phyloP scores from a whole-genome alignment of 1,284 basidiomycete genomes.

The Ceratobasidium sp. region DNA sequence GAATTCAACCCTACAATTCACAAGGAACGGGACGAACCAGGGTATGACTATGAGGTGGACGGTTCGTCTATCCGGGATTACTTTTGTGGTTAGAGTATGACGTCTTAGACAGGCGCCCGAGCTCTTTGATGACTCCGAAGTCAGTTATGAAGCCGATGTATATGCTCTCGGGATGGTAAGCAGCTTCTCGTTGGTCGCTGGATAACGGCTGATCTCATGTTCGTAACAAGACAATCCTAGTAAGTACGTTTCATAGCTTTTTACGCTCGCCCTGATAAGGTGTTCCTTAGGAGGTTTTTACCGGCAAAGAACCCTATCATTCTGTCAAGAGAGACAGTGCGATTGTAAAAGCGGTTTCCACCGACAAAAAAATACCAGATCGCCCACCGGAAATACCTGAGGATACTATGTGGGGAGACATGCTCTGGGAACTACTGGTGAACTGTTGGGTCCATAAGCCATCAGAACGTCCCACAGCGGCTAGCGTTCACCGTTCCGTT shows the following conservation, averaged over 20 bases:
- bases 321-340: neutral
- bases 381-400: neutral
- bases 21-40: neutral
- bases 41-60: slow-evolving; percentile 17
- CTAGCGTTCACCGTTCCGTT: neutral
- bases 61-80: too few relatives aligned
- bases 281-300: neutral
- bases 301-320: slow-evolving; percentile 6
- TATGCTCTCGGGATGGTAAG: slow-evolving; percentile 40
- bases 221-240: slow-evolving; percentile 10
- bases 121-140: too few relatives aligned
- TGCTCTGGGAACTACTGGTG: neutral
- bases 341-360: neutral
- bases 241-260: neutral
- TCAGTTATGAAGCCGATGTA: neutral
- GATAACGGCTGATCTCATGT: neutral
- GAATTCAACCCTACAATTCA: neutral
- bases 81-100: too few relatives aligned
- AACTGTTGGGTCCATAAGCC: neutral
- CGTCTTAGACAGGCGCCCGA: too few relatives aligned
- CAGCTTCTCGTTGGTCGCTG: neutral
- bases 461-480: neutral
- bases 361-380: neutral
- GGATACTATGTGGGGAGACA: neutral
- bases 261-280: neutral